These are phyloP conservation scores for Colletotrichum sidae DNA, from an alignment of 2,329 filamentous ascomycete genomes.

Conservation along the genomic window DNA sequence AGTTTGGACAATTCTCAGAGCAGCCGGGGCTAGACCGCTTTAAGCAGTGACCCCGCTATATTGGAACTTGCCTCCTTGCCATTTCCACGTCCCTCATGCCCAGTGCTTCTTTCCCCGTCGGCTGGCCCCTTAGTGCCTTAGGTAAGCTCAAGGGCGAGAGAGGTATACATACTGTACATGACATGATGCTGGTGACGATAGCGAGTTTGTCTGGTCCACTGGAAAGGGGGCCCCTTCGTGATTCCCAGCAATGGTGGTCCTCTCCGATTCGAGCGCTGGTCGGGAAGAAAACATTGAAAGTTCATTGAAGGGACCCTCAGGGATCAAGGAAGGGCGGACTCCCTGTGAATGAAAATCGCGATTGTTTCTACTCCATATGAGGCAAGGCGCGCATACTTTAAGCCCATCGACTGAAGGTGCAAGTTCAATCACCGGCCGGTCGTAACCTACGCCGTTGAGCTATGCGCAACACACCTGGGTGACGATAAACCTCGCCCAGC, in stretches of 20 bases:
- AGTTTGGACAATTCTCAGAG: too few relatives aligned
- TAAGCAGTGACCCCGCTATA: too few relatives aligned
- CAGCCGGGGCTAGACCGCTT: too few relatives aligned
- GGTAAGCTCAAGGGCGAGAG: background rate
- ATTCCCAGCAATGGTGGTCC: constrained; percentile 18
- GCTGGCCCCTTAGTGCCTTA: background rate
- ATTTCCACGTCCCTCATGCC: constrained; percentile 9
- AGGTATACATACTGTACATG: background rate
- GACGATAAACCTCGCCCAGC: too few relatives aligned
- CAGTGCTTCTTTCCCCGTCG: constrained; percentile 3
- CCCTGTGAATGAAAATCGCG: constrained; percentile 8
- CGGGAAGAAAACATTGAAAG: constrained; percentile 7
- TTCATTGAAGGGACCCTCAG: constrained; percentile 22
- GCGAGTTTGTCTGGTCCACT: background rate
- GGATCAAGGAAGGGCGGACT: constrained; percentile 20
- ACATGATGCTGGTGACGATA: too few relatives aligned
- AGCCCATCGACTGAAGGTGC: too few relatives aligned
- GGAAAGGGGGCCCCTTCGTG: constrained; percentile 8
- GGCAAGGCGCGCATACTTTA: too few relatives aligned
- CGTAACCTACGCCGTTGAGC: too few relatives aligned
- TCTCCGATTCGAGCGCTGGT: constrained; percentile 14
- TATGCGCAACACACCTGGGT: too few relatives aligned
- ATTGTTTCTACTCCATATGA: too few relatives aligned
- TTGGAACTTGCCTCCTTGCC: constrained; percentile 2
- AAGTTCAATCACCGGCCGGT: too few relatives aligned